phyloP scores from a whole-genome alignment of 805 yeast genomes.

The Aciculoconidium aculeatum region DNA sequence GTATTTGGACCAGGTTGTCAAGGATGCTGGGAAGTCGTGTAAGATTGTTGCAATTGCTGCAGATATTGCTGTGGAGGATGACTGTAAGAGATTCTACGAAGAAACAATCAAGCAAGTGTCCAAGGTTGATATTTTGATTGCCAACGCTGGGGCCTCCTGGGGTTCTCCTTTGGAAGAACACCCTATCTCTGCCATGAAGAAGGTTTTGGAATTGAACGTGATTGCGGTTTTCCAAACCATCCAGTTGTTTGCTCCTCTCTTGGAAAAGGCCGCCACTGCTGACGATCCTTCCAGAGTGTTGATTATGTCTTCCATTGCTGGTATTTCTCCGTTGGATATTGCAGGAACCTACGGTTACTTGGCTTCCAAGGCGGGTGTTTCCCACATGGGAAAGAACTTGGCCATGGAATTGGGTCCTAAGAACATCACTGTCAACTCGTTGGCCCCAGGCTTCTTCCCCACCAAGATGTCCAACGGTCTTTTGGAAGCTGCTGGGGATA shows the following conservation, averaged over 20 bases:
- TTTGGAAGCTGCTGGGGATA: slow-evolving; percentile 44
- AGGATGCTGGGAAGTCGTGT: slow-evolving; percentile 25
- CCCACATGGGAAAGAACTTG: slow-evolving; percentile 58
- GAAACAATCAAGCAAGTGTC: slow-evolving; percentile 35
- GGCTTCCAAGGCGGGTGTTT: slow-evolving; percentile 72
- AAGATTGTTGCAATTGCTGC: slow-evolving; percentile 45
- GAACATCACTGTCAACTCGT: slow-evolving; percentile 60
- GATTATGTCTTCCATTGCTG: slow-evolving; percentile 64
- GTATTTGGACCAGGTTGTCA: slow-evolving; percentile 31
- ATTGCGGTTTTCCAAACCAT: slow-evolving; percentile 64
- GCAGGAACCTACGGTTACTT: slow-evolving; percentile 65
- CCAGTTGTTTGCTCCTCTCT: slow-evolving; percentile 54
- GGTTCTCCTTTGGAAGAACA: slow-evolving; percentile 60
- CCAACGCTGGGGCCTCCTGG: slow-evolving; percentile 81
- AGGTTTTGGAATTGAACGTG: slow-evolving; percentile 58
- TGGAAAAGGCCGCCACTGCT: slow-evolving; percentile 44
- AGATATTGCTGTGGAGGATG: slow-evolving; percentile 47
- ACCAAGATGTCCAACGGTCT: slow-evolving; percentile 69
- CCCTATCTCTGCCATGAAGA: slow-evolving; percentile 54
- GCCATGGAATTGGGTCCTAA: slow-evolving; percentile 63
- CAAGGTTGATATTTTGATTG: slow-evolving; percentile 57
- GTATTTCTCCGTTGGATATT: slow-evolving; percentile 37
- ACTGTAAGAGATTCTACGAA: slow-evolving; percentile 39
- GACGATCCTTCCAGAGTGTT: slow-evolving; percentile 61
- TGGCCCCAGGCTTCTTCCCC: slow-evolving; percentile 78